A percentile compares a stretch with the other conserved stretches of the same genome.
Evolutionary conservation across 2,329 filamentous ascomycete genomes (phyloP).

Genomic region (Aspergillus persii): DNA sequence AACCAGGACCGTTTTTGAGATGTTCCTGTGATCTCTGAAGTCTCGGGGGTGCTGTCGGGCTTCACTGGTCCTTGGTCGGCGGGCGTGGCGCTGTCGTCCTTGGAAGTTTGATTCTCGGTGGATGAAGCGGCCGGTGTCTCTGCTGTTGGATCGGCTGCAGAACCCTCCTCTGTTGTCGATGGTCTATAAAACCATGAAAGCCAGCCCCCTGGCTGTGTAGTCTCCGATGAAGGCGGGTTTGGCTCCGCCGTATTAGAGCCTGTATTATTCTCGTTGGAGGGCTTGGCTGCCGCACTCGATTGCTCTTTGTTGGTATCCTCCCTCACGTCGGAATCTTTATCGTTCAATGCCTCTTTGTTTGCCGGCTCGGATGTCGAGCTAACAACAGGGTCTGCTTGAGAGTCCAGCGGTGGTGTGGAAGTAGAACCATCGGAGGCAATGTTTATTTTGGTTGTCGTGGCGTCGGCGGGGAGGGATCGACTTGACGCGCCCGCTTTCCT

Average conservation of each 20-base stretch:
- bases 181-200: conserved; percentile 39
- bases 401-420: conserved; percentile 27
- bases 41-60: conserved; percentile 11
- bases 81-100: conserved; percentile 12
- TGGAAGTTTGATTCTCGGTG: conserved; percentile 9
- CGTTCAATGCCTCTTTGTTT: conserved; percentile 19
- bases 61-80: conserved; percentile 9
- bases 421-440: conserved; percentile 43
- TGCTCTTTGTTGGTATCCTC: conserved; percentile 21
- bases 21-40: conserved; percentile 13
- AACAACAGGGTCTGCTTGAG: conserved; percentile 15
- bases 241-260: conserved; percentile 7
- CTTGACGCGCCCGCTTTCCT: conserved; percentile 40
- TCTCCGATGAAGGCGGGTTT: conserved; percentile 7
- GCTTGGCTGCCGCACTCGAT: conserved; percentile 11
- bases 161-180: conserved; percentile 10
- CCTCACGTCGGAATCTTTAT: conserved; percentile 12
- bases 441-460: conserved; percentile 46
- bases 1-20: conserved; percentile 44
- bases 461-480: conserved; percentile 46
- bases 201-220: conserved; percentile 32
- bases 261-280: conserved; percentile 11
- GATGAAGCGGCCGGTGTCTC: conserved; percentile 13
- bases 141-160: conserved; percentile 11
- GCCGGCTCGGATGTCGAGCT: conserved; percentile 10